Conservation (phyloP, 2,329 filamentous ascomycete species). For the Hymenoscyphus fructigenus region DNA sequence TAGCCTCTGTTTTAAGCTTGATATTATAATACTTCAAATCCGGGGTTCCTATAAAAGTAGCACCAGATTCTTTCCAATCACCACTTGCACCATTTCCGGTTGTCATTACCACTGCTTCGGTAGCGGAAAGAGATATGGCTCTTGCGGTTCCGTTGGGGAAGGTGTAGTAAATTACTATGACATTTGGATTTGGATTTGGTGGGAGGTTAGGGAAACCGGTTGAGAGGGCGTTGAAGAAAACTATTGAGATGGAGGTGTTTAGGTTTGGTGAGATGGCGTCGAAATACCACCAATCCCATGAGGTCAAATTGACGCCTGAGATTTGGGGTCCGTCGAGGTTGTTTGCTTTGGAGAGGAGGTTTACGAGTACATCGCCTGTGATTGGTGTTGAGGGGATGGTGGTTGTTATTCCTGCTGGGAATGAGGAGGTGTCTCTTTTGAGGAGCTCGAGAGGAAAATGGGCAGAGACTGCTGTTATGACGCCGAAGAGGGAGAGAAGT, state of each 20-base stretch:
- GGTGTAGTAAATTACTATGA: slow-evolving; percentile 15
- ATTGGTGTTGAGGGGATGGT: slow-evolving; percentile 5
- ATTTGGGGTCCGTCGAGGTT: slow-evolving; percentile 25
- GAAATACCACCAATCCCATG: slow-evolving; percentile 42
- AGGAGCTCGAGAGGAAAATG: not conserved
- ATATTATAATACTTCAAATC: slow-evolving; percentile 20
- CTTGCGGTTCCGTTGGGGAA: slow-evolving; percentile 19
- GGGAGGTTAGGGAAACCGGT: slow-evolving; percentile 40
- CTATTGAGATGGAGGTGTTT: slow-evolving; percentile 35
- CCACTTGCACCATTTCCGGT: slow-evolving; percentile 18
- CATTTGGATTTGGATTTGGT: not conserved
- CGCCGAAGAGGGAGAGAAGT: not conserved
- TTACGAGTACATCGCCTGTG: slow-evolving; percentile 52
- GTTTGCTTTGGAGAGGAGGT: slow-evolving; percentile 74
- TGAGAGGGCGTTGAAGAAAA: slow-evolving; percentile 35
- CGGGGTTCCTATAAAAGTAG: slow-evolving; percentile 16
- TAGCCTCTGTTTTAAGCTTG: slow-evolving; percentile 13
- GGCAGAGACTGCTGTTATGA: not conserved
- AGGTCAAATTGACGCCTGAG: slow-evolving; percentile 20
- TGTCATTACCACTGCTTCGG: slow-evolving; percentile 17
- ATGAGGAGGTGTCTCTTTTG: not conserved
- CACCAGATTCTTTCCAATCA: slow-evolving; percentile 9
- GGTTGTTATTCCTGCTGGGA: not conserved
- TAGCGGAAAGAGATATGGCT: slow-evolving; percentile 11
- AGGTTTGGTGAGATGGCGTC: slow-evolving; percentile 37